These are phyloP conservation scores for Vitis hybrid DNA, from an alignment of 177 flowering plant species.

Conservation along the genomic window DNA sequence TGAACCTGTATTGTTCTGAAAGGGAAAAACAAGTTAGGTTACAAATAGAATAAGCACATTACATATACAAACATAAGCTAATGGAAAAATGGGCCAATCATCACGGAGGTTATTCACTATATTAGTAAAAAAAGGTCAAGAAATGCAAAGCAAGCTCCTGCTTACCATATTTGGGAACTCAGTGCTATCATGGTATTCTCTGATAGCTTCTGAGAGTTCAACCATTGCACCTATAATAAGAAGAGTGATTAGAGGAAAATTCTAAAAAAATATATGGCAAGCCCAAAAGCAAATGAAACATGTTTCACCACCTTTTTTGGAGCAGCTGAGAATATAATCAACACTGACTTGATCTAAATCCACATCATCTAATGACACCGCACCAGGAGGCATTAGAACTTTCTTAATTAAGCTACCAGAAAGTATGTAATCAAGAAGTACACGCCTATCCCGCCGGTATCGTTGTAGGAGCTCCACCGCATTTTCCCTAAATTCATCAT, in stretches of 20 bases:
- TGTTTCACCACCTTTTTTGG: constrained; percentile 67
- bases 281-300: not conserved
- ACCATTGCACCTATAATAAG: constrained; percentile 73
- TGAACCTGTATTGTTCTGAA: constrained; percentile 66
- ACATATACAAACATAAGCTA: not conserved
- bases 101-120: not conserved
- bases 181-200: constrained; percentile 82
- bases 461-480: constrained; percentile 74
- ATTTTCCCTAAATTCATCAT: constrained; percentile 52
- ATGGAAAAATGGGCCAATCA: not conserved
- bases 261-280: not conserved
- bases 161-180: constrained; percentile 74
- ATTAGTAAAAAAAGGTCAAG: not conserved
- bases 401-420: constrained; percentile 90
- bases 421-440: constrained; percentile 76
- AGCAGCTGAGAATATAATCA: constrained; percentile 82
- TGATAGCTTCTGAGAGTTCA: constrained; percentile 95
- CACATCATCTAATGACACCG: constrained; percentile 92
- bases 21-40: constrained; percentile 10
- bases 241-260: not conserved
- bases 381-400: constrained; percentile 99
- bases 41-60: not conserved
- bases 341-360: constrained; percentile 98
- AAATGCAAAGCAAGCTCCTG: not conserved
- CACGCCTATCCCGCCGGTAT: constrained; percentile 80